A percentile compares a stretch with the other conserved stretches of the same genome.
Evolutionary conservation across 2,329 filamentous ascomycete species (phyloP).

Genomic region (Diplodia scrobiculata): DNA sequence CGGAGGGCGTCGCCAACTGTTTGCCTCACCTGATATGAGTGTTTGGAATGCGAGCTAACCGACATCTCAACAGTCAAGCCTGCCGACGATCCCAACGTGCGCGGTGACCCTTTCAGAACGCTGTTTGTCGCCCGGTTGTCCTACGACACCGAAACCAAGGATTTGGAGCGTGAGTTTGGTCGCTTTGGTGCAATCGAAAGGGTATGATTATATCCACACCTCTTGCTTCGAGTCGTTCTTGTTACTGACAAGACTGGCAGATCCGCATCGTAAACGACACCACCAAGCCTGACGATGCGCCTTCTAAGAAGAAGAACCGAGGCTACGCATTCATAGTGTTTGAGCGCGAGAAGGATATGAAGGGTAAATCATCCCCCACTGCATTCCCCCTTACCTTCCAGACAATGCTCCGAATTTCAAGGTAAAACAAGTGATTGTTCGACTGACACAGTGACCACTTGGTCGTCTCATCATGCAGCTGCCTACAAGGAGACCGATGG

Average conservation of each 20-base stretch:
- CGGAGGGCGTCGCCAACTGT: conserved; percentile 68
- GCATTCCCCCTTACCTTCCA: conserved; percentile 42
- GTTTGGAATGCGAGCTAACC: background rate
- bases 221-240: background rate
- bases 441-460: conserved; percentile 65
- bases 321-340: conserved; percentile 98
- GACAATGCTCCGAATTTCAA: conserved; percentile 26
- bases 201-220: conserved; percentile 55
- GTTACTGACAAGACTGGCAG: conserved; percentile 49
- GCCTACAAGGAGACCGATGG: conserved; percentile 87
- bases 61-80: conserved; percentile 68
- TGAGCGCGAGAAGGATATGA: conserved; percentile 97
- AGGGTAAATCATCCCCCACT: conserved; percentile 71
- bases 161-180: conserved; percentile 90
- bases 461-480: conserved; percentile 61
- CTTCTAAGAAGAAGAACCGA: conserved; percentile 65
- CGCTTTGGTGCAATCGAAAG: conserved; percentile 93
- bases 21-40: conserved; percentile 36
- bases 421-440: conserved; percentile 28
- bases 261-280: conserved; percentile 85
- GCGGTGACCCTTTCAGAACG: conserved; percentile 93
- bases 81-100: conserved; percentile 79
- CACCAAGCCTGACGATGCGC: conserved; percentile 66
- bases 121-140: conserved; percentile 87
- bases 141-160: conserved; percentile 85